Percentiles rank a stretch among this genome's conserved stretches.
Conservation (phyloP, 176 grass and related monocot species). For the Zoysia pacifica region DNA sequence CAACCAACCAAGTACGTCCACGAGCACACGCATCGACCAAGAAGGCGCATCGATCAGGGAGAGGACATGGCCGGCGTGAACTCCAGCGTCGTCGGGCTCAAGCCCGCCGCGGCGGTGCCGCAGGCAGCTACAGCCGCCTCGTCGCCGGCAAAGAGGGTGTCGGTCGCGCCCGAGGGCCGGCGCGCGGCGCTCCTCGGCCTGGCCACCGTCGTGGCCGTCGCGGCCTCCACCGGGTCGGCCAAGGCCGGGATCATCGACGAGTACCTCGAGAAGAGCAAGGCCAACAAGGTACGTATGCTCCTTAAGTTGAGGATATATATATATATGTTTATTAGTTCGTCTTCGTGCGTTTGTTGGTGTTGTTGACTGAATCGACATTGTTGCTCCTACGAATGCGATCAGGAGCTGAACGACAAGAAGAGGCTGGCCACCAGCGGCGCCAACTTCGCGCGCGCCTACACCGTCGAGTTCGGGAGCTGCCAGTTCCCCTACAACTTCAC, state of each 20-base stretch:
- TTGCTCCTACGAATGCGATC: neutral
- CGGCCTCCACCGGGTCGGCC: conserved; percentile 43
- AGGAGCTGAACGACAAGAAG: conserved; percentile 98
- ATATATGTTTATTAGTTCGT: neutral
- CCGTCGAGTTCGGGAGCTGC: conserved; percentile 87
- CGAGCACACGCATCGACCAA: neutral
- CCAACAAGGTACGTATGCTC: conserved; percentile 69
- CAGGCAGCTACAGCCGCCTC: conserved; percentile 34
- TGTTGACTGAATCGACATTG: neutral
- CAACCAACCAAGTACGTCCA: neutral
- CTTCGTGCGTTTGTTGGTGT: neutral
- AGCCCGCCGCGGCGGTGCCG: conserved; percentile 54
- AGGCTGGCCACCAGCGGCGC: conserved; percentile 78
- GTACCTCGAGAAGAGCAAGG: conserved; percentile 98
- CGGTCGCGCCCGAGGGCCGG: conserved; percentile 51
- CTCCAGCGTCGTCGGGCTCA: conserved; percentile 67
- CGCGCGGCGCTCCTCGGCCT: conserved; percentile 71
- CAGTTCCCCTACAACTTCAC: conserved; percentile 98
- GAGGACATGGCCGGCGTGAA: conserved; percentile 62
- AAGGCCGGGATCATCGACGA: conserved; percentile 75
- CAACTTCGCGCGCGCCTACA: conserved; percentile 92
- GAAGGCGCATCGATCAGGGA: neutral
- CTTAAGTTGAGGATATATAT: neutral
- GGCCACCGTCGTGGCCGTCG: conserved; percentile 61
- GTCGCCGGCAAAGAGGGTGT: conserved; percentile 28